A percentile compares a stretch with the other conserved stretches of the same genome.
These are phyloP conservation scores for Avicennia marina DNA, from an alignment of 257 asterid species.

Conservation along the genomic window DNA sequence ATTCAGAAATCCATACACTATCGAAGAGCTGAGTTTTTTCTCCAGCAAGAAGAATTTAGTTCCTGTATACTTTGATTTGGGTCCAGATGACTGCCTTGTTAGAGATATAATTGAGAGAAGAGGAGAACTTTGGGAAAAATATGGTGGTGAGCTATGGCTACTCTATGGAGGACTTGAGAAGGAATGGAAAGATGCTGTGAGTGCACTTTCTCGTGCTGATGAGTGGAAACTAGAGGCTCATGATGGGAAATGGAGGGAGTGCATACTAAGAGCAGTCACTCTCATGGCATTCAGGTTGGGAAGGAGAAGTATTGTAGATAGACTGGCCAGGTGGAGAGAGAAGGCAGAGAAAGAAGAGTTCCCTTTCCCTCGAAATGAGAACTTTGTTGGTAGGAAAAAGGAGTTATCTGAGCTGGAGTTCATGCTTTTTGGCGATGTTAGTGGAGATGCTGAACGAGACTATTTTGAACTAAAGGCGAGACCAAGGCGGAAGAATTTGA, in stretches of 20 bases:
- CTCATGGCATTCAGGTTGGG: conserved; percentile 91
- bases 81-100: conserved; percentile 85
- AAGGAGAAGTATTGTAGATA: conserved; percentile 80
- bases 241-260: conserved; percentile 92
- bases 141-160: conserved; percentile 94
- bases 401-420: conserved; percentile 83
- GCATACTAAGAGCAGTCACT: conserved; percentile 76
- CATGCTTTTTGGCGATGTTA: conserved; percentile 82
- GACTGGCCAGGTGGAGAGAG: conserved; percentile 78
- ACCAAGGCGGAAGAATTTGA: conserved; percentile 62
- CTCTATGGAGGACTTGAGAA: conserved; percentile 81
- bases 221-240: conserved; percentile 95
- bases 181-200: conserved; percentile 90
- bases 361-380: conserved; percentile 76
- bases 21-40: conserved; percentile 81
- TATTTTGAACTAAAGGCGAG: conserved; percentile 76
- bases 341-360: conserved; percentile 78
- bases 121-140: conserved; percentile 92
- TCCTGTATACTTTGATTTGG: conserved; percentile 79
- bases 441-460: conserved; percentile 68
- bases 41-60: conserved; percentile 91
- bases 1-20: conserved; percentile 71
- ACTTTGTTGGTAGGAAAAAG: conserved; percentile 79
- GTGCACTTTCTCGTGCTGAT: conserved; percentile 69
- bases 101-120: conserved; percentile 85